Evolutionary conservation across 345 rosid genomes (phyloP), one percentile per base, ranked within the genome.

Genomic region (Lenwebbia sp.): DNA sequence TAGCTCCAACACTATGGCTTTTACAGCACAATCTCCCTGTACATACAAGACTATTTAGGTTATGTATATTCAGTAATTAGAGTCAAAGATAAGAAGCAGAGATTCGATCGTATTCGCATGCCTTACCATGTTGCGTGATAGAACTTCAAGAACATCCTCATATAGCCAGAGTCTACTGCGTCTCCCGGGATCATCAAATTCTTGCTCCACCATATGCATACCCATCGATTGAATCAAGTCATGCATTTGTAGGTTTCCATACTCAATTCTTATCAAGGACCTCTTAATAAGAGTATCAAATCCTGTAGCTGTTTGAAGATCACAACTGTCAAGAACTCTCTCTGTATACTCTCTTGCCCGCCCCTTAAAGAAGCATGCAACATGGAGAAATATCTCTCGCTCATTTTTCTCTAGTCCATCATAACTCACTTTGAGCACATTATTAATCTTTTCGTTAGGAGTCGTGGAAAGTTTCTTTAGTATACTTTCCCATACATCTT

Each of bases 191-290:
- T 81, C 83, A 81, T 47, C 30, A 25, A 19, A 11, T 44, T 81
- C 83, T 40, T 40, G 83, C 4, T 50, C 25, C 50, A 81, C 83
- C 5, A 81, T 81, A 0, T 81, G 21, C 8, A 1, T 44, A 21
- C 83, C 50, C 83, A 81, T 81, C 1, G 2, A 26, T 3, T 81
- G 83, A 81, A 81, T 23, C 1, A 81, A 81, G 83, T 37, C n/a
- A 47, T 81, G 83, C 83, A 81, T 2, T 81, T 25, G 0, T 7
- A 81, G 30, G 2, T 1, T 23, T 0, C 5, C 14, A 0, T 0
- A 0, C 7, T 14, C 44, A 33, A 82, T 7, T 0, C 25, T 28
- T 51, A 82, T 82, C 13, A 52, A 5, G 41, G 40, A 82, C 13
- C 56, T 82, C 26, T 82, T 37, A 3, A 15, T 15, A 53, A 82